Evolutionary conservation across 495 filamentous ascomycete genomes (phyloP).

Genomic region (Podospora didyma): DNA sequence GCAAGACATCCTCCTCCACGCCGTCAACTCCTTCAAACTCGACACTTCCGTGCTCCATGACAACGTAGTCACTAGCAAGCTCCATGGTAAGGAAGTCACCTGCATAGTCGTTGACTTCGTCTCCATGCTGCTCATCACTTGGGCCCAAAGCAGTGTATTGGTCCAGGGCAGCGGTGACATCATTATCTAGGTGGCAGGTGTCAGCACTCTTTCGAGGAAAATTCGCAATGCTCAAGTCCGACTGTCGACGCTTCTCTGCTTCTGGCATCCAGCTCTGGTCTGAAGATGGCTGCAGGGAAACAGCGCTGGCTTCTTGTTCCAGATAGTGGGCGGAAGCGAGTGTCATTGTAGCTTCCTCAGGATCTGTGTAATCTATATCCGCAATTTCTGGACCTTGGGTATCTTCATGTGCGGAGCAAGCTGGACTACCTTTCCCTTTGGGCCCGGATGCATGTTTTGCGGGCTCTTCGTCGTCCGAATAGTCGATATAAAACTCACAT

Average conservation of each 20-base stretch:
- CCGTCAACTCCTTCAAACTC: too few species aligned
- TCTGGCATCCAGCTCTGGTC: too few species aligned
- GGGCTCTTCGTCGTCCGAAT: slow-evolving; percentile 27
- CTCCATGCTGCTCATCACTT: not conserved
- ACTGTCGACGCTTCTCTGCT: too few species aligned
- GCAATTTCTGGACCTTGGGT: too few species aligned
- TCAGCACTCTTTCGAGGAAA: too few species aligned
- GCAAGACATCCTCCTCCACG: too few species aligned
- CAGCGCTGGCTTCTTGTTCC: too few species aligned
- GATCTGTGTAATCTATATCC: not conserved
- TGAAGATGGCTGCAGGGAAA: too few species aligned
- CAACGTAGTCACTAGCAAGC: not conserved
- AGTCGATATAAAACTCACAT: slow-evolving; percentile 23
- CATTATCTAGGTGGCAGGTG: too few species aligned
- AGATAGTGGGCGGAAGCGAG: too few species aligned
- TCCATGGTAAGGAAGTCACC: not conserved
- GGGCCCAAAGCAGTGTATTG: not conserved
- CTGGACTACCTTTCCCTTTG: slow-evolving; percentile 1
- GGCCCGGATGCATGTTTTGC: not conserved
- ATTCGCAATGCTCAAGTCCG: too few species aligned
- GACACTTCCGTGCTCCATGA: not conserved
- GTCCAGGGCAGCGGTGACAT: too few species aligned
- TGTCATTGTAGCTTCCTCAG: not conserved
- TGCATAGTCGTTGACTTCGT: not conserved
- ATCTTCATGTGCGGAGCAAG: not conserved